Conservation (phyloP, 139 green algal species). For the Picochlorum sp. region DNA sequence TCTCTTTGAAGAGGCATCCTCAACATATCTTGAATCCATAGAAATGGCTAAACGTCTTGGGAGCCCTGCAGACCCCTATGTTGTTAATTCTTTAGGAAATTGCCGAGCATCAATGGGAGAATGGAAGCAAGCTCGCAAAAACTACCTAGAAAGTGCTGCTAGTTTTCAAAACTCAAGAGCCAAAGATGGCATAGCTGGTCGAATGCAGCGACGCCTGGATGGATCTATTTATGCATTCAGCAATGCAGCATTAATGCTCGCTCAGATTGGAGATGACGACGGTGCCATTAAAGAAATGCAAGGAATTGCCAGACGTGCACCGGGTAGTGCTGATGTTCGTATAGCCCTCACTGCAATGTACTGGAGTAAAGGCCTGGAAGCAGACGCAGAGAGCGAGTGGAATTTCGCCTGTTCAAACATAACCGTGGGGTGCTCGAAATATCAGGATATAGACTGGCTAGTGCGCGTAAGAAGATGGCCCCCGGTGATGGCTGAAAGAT, state of each 20-base stretch:
- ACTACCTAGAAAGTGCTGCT: conserved; percentile 35
- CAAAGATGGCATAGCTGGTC: conserved; percentile 33
- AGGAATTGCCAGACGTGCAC: conserved; percentile 51
- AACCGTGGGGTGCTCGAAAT: conserved; percentile 59
- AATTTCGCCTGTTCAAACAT: conserved; percentile 66
- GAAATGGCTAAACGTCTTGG: conserved; percentile 23
- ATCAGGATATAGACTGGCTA: conserved; percentile 69
- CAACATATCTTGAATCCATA: conserved; percentile 46
- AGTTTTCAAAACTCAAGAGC: conserved; percentile 53
- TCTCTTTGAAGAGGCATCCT: conserved; percentile 48
- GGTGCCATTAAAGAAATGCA: conserved; percentile 46
- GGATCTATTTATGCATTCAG: conserved; percentile 38
- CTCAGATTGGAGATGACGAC: conserved; percentile 51
- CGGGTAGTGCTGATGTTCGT: conserved; percentile 66
- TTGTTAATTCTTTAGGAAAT: conserved; percentile 73
- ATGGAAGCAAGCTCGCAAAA: conserved; percentile 24
- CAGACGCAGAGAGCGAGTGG: conserved; percentile 53
- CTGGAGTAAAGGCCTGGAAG: conserved; percentile 38
- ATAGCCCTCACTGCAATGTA: conserved; percentile 70
- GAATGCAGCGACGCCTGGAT: conserved; percentile 47
- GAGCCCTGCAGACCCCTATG: conserved; percentile 43
- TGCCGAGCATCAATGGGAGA: conserved; percentile 51
- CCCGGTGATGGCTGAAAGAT: conserved; percentile 45
- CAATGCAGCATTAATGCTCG: conserved; percentile 50
- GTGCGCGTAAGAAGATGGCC: conserved; percentile 43